Evolutionary conservation across 106 monocot species (phyloP), one percentile per base, ranked within the genome.

Genomic region (Allium cepa): DNA sequence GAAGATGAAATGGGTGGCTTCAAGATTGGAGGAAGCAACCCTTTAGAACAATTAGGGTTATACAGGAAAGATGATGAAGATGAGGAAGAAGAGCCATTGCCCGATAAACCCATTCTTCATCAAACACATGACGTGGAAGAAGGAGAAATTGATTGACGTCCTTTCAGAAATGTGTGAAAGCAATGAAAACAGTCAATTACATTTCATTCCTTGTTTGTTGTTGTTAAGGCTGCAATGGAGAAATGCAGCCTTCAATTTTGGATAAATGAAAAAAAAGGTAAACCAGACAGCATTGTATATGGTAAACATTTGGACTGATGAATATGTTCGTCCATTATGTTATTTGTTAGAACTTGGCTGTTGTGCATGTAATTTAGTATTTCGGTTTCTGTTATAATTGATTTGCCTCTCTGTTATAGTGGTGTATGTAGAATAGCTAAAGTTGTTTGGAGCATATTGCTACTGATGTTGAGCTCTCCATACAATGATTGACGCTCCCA

Each of bases 41-140:
- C 95, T 47, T 82, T 96, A 50, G 91, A 88, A 62, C 88, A 86
- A 67, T 91, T 96, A 55, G 95, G 95, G 4, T 62, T 96, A 12
- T 96, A 82, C 73, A 91, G 91, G 81, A 96, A 96, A 71, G 79
- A 52, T 11, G 95, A 96, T 26, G 91, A 91, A 8, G 94, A 95
- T 49, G 94, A 91, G 14, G 95, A 95, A 47, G 95, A 91, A 50
- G 87, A 90, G 47, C 75, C 50, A 27, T 27, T 70, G 89, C 70
- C n/a, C 73, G 69, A 9, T 5, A 53, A 45, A 11, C 17, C 71
- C 50, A 17, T n/a, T 26, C 74, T 73, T 14, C 49, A 17, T 46
- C 61, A 73, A 11, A 27, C 7, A 4, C 67, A 79, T 46, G 83
- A 85, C 59, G 72, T 69, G 3, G 90, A 83, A 69, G 90, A 79